Percentiles rank a stretch among this genome's conserved stretches.
These are phyloP conservation scores for Viridothelium virens DNA, from an alignment of 495 filamentous ascomycete genomes.

Conservation along the genomic window DNA sequence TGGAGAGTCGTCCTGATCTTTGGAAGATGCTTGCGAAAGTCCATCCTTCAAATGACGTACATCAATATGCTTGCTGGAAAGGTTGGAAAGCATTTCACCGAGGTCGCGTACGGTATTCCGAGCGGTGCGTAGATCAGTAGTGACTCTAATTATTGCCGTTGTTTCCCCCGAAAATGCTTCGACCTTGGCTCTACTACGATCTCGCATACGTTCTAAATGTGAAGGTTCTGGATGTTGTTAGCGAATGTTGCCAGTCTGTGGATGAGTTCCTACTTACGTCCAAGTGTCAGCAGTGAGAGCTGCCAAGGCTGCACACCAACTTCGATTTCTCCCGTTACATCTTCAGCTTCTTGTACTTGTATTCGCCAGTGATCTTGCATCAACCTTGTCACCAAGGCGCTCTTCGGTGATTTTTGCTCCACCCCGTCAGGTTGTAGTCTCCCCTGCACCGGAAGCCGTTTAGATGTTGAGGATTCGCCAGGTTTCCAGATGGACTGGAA, in stretches of 20 bases:
- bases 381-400: not conserved
- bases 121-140: not conserved
- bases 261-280: not conserved
- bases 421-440: not conserved
- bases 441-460: not conserved
- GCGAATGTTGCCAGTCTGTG: not conserved
- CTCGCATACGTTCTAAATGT: not conserved
- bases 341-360: not conserved
- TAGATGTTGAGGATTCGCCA: not conserved
- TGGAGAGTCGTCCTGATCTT: not conserved
- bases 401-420: not conserved
- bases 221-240: not conserved
- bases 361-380: constrained; percentile 6
- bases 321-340: constrained; percentile 2
- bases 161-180: not conserved
- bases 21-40: not conserved
- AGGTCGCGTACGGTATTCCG: constrained; percentile 3
- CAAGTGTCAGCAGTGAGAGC: not conserved
- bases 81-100: not conserved
- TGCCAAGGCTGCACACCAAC: not conserved
- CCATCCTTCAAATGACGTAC: not conserved
- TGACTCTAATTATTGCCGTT: not conserved
- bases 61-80: not conserved
- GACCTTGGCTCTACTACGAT: not conserved
- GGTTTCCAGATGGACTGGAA: constrained; percentile 1